A percentile compares a stretch with the other conserved stretches of the same genome.
phyloP scores from a whole-genome alignment of 768 basidiomycete genomes.

The Macrolepiota fuliginosa region DNA sequence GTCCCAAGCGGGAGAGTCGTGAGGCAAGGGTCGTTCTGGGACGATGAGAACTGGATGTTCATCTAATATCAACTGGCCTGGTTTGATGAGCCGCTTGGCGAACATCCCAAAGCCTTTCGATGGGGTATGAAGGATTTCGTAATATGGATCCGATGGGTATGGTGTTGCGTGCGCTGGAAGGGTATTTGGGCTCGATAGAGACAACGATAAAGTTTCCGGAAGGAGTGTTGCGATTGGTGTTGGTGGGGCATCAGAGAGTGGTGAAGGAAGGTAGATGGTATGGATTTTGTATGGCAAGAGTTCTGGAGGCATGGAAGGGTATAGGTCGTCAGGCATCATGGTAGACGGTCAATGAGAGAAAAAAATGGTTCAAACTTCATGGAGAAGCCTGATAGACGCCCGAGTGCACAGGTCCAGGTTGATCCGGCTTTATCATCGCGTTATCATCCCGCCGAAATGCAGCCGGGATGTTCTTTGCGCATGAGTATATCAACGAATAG shows the following conservation, averaged over 20 bases:
- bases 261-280: slow-evolving; percentile 8
- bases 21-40: slow-evolving; percentile 27
- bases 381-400: too few relatives aligned
- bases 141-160: slow-evolving; percentile 14
- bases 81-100: slow-evolving; percentile 28
- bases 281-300: slow-evolving; percentile 4
- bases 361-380: too few relatives aligned
- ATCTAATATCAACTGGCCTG: slow-evolving; percentile 31
- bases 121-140: slow-evolving; percentile 24
- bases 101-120: slow-evolving; percentile 37
- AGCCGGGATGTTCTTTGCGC: too few relatives aligned
- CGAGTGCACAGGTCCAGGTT: too few relatives aligned
- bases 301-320: not conserved
- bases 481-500: too few relatives aligned
- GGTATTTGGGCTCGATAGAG: not conserved
- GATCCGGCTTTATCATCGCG: too few relatives aligned
- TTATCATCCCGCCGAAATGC: too few relatives aligned
- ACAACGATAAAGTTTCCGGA: not conserved
- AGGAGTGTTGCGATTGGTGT: slow-evolving; percentile 12
- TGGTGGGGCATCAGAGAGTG: not conserved
- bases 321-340: not conserved
- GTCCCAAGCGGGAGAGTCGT: slow-evolving; percentile 26
- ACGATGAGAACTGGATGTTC: slow-evolving; percentile 42
- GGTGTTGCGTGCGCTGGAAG: slow-evolving; percentile 5
- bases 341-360: not conserved